phyloP scores from a whole-genome alignment of 106 monocot species.

The Posidonia australis region DNA sequence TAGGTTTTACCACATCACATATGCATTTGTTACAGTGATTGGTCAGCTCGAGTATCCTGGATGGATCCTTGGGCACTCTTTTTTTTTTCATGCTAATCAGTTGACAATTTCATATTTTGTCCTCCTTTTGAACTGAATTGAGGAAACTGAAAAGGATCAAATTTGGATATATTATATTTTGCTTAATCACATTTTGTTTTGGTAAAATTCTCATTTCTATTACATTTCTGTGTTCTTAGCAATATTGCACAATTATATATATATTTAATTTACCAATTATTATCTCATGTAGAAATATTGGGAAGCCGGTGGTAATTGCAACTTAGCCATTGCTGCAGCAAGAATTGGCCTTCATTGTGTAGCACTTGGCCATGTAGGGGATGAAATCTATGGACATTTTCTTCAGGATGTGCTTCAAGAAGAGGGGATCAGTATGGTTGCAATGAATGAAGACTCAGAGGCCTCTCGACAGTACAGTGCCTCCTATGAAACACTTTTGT shows the following conservation, averaged over 20 bases:
- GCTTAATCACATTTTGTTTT: no score
- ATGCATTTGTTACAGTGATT: no score
- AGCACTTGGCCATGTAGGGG: constrained; percentile 76
- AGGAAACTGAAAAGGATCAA: no score
- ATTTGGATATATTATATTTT: no score
- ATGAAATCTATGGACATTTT: constrained; percentile 80
- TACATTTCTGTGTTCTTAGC: background rate
- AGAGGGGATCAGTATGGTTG: constrained; percentile 59
- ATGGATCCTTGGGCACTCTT: no score
- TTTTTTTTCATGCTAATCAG: no score
- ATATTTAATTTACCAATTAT: background rate
- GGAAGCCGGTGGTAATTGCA: constrained; percentile 97
- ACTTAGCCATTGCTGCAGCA: constrained; percentile 78
- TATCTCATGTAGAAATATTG: constrained; percentile 52
- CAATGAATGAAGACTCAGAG: constrained; percentile 53
- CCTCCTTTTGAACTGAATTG: no score
- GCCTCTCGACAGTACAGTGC: constrained; percentile 11
- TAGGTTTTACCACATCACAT: no score
- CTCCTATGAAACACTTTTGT: constrained; percentile 75
- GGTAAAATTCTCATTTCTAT: background rate
- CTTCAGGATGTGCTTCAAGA: constrained; percentile 69
- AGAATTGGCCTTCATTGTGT: constrained; percentile 68
- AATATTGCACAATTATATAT: background rate
- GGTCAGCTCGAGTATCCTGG: no score
- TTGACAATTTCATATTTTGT: no score